phyloP scores from a whole-genome alignment of 371 early-diverging fungal genomes.

The Circinella minor region DNA sequence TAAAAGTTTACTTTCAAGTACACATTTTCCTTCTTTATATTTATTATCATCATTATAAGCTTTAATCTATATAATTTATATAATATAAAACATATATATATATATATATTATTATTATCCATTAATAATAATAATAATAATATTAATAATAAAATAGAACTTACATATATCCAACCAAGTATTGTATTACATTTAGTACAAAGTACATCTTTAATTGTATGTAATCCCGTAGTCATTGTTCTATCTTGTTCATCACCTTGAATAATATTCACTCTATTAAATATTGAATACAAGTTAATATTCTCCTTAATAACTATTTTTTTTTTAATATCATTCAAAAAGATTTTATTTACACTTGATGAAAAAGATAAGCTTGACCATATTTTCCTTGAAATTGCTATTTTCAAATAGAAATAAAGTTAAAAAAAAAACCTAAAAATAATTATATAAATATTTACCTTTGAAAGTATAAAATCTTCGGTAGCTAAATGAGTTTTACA shows the following conservation, averaged over 20 bases:
- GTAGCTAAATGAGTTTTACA: conserved; percentile 82
- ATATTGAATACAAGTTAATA: too few species aligned
- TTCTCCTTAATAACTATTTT: too few species aligned
- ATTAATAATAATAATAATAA: too few species aligned
- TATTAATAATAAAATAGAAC: conserved; percentile 10
- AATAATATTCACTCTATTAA: conserved; percentile 62
- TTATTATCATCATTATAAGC: conserved; percentile 66
- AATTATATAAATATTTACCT: conserved; percentile 38
- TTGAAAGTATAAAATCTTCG: conserved; percentile 65
- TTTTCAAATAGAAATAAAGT: not conserved
- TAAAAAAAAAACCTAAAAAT: not conserved
- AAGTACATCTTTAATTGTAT: conserved; percentile 68
- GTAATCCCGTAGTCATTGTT: conserved; percentile 72
- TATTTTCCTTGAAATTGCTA: conserved; percentile 68
- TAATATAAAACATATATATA: too few species aligned
- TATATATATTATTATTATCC: too few species aligned
- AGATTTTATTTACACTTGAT: conserved; percentile 52
- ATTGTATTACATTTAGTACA: conserved; percentile 62
- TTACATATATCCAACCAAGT: conserved; percentile 78
- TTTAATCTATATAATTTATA: conserved; percentile 48
- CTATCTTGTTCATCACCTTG: conserved; percentile 63
- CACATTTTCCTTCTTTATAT: conserved; percentile 79
- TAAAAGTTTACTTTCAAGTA: conserved; percentile 55
- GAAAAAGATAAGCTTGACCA: conserved; percentile 70
- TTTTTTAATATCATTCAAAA: conserved; percentile 1